phyloP scores from a whole-genome alignment of 306 rosid genomes.

The Dicorynia guianensis region DNA sequence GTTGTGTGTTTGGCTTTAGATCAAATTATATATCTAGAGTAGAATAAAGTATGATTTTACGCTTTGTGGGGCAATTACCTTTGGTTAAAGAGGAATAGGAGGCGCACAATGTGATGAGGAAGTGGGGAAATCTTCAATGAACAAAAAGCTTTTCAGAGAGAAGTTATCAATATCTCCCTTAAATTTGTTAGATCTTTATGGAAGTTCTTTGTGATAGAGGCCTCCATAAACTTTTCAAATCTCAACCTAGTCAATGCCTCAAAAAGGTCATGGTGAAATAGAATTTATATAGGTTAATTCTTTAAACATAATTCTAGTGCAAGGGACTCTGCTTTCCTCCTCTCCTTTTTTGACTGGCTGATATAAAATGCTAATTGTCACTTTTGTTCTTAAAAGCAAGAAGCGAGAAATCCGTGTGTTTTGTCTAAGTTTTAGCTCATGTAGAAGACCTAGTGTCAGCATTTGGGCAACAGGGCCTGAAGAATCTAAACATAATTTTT shows the following conservation, averaged over 20 bases:
- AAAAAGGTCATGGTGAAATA: conserved; percentile 2
- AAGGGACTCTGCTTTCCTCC: neutral
- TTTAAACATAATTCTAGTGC: neutral
- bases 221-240: conserved; percentile 6
- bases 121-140: neutral
- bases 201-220: neutral
- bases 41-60: neutral
- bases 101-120: neutral
- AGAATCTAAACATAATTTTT: no score
- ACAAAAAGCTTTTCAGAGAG: neutral
- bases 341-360: neutral
- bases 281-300: neutral
- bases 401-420: neutral
- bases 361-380: neutral
- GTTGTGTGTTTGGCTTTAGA: conserved; percentile 30
- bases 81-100: neutral
- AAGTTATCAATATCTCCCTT: neutral
- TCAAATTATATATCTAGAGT: neutral
- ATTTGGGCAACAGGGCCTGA: neutral
- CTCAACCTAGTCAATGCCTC: neutral
- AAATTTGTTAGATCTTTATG: neutral
- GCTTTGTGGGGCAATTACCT: neutral
- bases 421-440: neutral
- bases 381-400: neutral
- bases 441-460: neutral